Percentiles rank a stretch among this genome's conserved stretches.
Evolutionary conservation across 441 rosid species (phyloP).

Genomic region (Aleurites moluccanus): DNA sequence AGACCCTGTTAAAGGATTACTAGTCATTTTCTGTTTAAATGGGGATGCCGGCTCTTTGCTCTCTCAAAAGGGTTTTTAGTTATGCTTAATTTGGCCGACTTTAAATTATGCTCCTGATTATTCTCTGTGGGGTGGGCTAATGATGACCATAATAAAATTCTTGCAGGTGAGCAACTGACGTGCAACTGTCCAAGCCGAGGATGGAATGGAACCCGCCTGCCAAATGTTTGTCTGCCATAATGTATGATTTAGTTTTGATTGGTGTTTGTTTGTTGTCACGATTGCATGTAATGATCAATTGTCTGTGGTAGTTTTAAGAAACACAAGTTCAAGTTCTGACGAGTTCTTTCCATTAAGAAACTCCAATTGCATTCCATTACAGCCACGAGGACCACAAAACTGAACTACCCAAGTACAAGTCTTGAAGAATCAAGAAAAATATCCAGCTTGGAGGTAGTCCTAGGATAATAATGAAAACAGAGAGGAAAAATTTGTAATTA

Average conservation of each 20-base stretch:
- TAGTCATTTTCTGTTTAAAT: background rate
- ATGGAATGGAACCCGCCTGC: background rate
- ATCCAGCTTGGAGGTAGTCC: background rate
- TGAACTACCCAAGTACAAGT: background rate
- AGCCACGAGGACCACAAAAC: background rate
- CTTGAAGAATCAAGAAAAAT: background rate
- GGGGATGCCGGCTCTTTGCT: background rate
- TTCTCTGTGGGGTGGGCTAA: background rate
- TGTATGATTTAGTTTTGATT: background rate
- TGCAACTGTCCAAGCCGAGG: background rate
- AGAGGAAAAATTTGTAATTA: background rate
- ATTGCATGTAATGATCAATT: no score
- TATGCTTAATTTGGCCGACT: background rate
- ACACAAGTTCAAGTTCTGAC: no score
- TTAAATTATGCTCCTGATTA: background rate
- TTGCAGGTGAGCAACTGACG: background rate
- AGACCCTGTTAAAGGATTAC: background rate
- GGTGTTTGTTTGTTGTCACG: no score
- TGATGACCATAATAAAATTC: background rate
- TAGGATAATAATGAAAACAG: background rate
- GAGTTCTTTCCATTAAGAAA: background rate
- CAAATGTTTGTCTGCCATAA: background rate
- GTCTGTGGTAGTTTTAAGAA: no score
- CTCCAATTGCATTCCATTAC: background rate
- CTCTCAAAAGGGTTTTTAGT: background rate